Evolutionary conservation across 2,329 filamentous ascomycete species (phyloP), one percentile per base, ranked within the genome.

Genomic region (Thermothelomyces thermophilus): DNA sequence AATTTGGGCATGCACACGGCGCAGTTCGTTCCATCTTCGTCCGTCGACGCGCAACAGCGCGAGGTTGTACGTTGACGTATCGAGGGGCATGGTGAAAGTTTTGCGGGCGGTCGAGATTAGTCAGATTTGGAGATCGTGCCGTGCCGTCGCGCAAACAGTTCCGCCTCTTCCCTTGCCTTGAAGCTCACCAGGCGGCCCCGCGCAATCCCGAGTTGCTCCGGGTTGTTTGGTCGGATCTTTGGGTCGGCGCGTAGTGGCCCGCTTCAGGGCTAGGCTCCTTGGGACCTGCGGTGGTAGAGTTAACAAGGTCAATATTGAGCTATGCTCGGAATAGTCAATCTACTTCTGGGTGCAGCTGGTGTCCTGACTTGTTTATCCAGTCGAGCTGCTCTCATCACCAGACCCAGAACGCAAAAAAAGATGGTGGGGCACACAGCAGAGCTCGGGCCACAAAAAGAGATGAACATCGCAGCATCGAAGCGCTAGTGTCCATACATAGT

Each of bases 21-120:
- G 89, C 34, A 98, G 80, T 68, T 98, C 93, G 72, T 98, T 97
- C 93, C 93, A 98, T 61, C 93, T 83, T 54, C 93, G 84, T 54
- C 87, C 86, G 64, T 86, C 91, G 58, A 88, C 83, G 63, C 86
- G 85, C 55, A 90, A 77, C 47, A 93, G 85, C 55, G 89, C 90
- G 55, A 96, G 81, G 43, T 83, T 82, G 75, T 96, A 97, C 45
- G 87, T 90, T 11, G 88, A 91, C 7, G 90, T 95, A 70, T 96
- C 91, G 67, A 97, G 87, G 51, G 91, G 90, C 91, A 96, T 96
- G 59, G 57, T 70, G 54, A 13, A 20, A 19, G 17, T 20, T 26
- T 17, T 16, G 45, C 10, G 35, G 26, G 31, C 11, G 31, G 24
- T 11, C 33, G 3, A 17, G 16, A 26, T 33, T 16, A 28, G 42